A percentile compares a stretch with the other conserved stretches of the same genome.
Conservation (phyloP, 1,284 basidiomycete species). For the Austroboletus novae-zelandiae region DNA sequence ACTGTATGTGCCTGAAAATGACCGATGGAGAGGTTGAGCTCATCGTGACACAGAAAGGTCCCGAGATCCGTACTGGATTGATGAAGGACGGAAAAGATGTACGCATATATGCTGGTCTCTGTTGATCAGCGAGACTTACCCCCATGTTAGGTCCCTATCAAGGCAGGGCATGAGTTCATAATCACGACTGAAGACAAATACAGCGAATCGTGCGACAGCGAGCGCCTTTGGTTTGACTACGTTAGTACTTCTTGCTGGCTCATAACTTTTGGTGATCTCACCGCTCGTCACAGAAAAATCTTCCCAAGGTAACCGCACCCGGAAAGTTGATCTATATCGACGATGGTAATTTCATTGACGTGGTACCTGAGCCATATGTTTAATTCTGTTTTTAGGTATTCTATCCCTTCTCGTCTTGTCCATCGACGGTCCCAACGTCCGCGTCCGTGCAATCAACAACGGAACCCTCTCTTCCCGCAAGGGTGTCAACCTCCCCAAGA, state of each 20-base stretch:
- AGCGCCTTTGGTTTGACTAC: slow-evolving; percentile 90
- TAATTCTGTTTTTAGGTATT: slow-evolving; percentile 54
- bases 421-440: slow-evolving; percentile 78
- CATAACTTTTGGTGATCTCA: slow-evolving; percentile 12
- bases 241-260: slow-evolving; percentile 44
- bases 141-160: slow-evolving; percentile 67
- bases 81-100: slow-evolving; percentile 87
- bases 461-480: slow-evolving; percentile 95
- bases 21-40: slow-evolving; percentile 13
- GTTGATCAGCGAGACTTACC: slow-evolving; percentile 9
- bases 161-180: slow-evolving; percentile 93
- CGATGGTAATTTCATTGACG: slow-evolving; percentile 61
- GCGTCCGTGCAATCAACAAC: slow-evolving; percentile 90
- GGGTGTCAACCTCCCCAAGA: slow-evolving; percentile 99
- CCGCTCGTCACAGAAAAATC: slow-evolving; percentile 62
- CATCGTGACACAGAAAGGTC: slow-evolving; percentile 76
- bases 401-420: slow-evolving; percentile 90
- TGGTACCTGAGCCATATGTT: slow-evolving; percentile 1
- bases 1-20: slow-evolving; percentile 55
- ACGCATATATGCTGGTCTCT: slow-evolving; percentile 12
- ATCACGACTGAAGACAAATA: slow-evolving; percentile 86
- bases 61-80: slow-evolving; percentile 97
- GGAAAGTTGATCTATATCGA: slow-evolving; percentile 98
- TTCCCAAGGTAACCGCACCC: slow-evolving; percentile 92
- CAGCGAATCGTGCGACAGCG: slow-evolving; percentile 77